Evolutionary conservation across 139 green algal genomes (phyloP).

Genomic region (Limnomonas spitsbergensis): DNA sequence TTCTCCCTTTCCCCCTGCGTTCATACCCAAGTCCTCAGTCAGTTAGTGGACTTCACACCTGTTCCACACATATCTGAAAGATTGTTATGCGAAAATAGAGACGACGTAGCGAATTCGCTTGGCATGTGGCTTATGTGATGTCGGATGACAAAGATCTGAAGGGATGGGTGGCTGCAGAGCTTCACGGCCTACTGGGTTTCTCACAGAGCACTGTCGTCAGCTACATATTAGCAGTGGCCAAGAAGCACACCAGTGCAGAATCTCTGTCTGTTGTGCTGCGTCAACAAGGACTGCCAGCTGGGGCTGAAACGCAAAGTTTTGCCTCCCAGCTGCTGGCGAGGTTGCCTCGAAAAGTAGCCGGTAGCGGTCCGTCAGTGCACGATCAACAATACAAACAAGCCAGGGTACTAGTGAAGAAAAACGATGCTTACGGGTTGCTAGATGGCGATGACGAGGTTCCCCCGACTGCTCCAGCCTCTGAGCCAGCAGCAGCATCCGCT

Average conservation of each 20-base stretch:
- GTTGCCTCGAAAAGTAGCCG: constrained; percentile 26
- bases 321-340: constrained; percentile 55
- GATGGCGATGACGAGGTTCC: constrained; percentile 3
- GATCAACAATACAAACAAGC: constrained; percentile 35
- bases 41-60: no score
- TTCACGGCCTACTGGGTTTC: constrained; percentile 70
- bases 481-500: not conserved
- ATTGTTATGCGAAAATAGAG: no score
- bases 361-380: constrained; percentile 7
- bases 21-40: no score
- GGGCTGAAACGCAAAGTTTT: constrained; percentile 48
- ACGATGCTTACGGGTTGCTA: constrained; percentile 29
- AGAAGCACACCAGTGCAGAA: constrained; percentile 31
- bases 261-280: constrained; percentile 28
- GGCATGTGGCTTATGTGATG: no score
- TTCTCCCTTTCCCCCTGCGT: no score
- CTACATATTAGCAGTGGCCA: constrained; percentile 46
- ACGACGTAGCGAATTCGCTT: no score
- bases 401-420: constrained; percentile 45
- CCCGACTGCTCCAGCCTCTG: not conserved
- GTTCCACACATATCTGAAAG: no score
- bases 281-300: constrained; percentile 53
- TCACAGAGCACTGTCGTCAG: constrained; percentile 39
- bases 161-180: constrained; percentile 70
- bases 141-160: constrained; percentile 40